Evolutionary conservation across 2,329 filamentous ascomycete species (phyloP).

Genomic region (Beauveria asiatica): DNA sequence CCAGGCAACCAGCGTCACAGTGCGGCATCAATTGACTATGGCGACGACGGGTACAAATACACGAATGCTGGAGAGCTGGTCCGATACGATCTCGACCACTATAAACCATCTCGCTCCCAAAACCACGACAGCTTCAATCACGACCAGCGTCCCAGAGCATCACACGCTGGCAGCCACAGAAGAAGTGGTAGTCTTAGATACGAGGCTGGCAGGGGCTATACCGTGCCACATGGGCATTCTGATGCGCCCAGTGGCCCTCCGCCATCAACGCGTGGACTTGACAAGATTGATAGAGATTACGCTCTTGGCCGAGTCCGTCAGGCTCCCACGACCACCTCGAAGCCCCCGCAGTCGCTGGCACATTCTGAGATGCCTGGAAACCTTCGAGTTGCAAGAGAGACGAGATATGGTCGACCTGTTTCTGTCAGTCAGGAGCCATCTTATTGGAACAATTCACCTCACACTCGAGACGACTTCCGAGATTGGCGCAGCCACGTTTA

Average conservation of each 20-base stretch:
- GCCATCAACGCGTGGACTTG: conserved; percentile 61
- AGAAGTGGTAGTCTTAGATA: conserved; percentile 14
- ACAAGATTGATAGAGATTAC: conserved; percentile 53
- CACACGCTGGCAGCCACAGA: conserved; percentile 37
- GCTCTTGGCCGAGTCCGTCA: conserved; percentile 27
- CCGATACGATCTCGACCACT: conserved; percentile 51
- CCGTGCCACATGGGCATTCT: conserved; percentile 23
- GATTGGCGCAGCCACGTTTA: conserved; percentile 30
- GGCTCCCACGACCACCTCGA: conserved; percentile 34
- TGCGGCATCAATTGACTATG: conserved; percentile 41
- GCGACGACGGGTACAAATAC: conserved; percentile 54
- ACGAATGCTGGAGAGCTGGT: conserved; percentile 55
- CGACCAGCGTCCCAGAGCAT: conserved; percentile 47
- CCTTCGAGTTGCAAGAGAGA: conserved; percentile 15
- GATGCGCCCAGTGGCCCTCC: conserved; percentile 49
- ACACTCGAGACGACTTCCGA: conserved; percentile 39
- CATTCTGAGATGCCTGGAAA: conserved; percentile 15
- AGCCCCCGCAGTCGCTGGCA: conserved; percentile 22
- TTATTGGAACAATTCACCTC: conserved; percentile 41
- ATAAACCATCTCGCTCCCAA: conserved; percentile 30
- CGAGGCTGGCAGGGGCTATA: conserved; percentile 21
- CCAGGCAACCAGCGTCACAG: conserved; percentile 34
- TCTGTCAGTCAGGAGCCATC: conserved; percentile 45
- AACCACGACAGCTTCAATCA: conserved; percentile 49
- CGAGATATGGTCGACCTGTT: conserved; percentile 33